Evolutionary conservation across 2,329 filamentous ascomycete genomes (phyloP), one percentile per base, ranked within the genome.

Genomic region (Plectosphaerella plurivora): DNA sequence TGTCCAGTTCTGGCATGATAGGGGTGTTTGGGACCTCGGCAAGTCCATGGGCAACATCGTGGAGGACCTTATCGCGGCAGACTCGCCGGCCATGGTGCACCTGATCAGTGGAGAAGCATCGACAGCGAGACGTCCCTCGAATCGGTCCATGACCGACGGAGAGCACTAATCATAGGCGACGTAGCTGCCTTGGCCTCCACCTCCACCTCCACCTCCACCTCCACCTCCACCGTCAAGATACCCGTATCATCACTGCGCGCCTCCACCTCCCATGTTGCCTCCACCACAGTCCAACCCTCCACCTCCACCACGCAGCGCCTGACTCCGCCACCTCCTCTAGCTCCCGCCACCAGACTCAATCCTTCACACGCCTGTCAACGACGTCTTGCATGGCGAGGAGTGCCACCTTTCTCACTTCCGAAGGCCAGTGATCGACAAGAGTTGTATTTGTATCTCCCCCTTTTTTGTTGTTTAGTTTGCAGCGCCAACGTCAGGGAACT

Each of bases 21-120:
- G 57, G 47, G 51, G 47, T 20, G 51, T 57, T 8, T 59, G 57
- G 57, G 39, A 49, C 8, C 52, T 59, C 39, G 57, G 56, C n/a
- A 51, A 15, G 12, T 55, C 49, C 24, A 58, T 58, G 56, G 54
- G 45, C 7, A 58, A 49, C 7, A 49, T 58, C 3, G 39, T 58
- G n/a, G 56, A 55, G 25, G 57, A 57, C 44, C 50, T 57, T 33
- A 45, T 56, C 16, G 48, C 49, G 35, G 50, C 53, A 45, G 47
- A 51, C 25, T 41, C 37, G 37, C 37, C 37, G 37, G 37, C 5
- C n/a, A 15, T 16, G 47, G 50, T 20, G 14, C 47, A 35, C 47
- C 41, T 45, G 49, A 54, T 45, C 47, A 49, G 35, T 47, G 42
- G 37, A 36, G 47, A 33, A 42, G 25, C 15, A 36, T 47, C 28